phyloP scores from a whole-genome alignment of 768 basidiomycete genomes.

The Russula compacta region DNA sequence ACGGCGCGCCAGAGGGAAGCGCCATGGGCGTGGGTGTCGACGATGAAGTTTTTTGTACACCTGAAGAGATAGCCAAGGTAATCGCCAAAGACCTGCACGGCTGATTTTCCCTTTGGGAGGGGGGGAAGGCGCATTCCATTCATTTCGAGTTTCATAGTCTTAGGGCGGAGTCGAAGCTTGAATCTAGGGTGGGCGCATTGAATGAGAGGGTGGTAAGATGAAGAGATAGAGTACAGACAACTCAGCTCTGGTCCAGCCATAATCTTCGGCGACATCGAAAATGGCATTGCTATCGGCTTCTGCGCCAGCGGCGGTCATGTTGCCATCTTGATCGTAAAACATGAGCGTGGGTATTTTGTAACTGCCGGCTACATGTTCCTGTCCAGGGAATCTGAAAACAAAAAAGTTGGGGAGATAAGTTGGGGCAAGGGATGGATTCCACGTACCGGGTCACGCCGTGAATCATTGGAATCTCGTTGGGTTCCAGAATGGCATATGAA shows the following conservation, averaged over 20 bases:
- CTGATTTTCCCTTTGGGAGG: constrained; percentile 55
- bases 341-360: constrained; percentile 75
- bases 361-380: constrained; percentile 80
- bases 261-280: constrained; percentile 62
- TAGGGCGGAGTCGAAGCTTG: constrained; percentile 71
- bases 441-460: constrained; percentile 68
- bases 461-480: constrained; percentile 73
- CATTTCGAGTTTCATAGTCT: constrained; percentile 73
- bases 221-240: constrained; percentile 40
- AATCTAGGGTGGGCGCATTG: constrained; percentile 37
- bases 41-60: constrained; percentile 69
- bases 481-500: constrained; percentile 76
- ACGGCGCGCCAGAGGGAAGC: constrained; percentile 59
- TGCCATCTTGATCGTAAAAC: constrained; percentile 60
- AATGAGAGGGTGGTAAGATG: background rate
- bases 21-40: constrained; percentile 77
- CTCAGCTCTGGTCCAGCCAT: constrained; percentile 67
- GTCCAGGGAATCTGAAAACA: constrained; percentile 59
- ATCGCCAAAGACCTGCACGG: constrained; percentile 73
- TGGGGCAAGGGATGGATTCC: background rate
- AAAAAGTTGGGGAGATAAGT: background rate
- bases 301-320: constrained; percentile 64
- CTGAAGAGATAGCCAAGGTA: constrained; percentile 65
- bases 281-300: constrained; percentile 59
- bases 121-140: constrained; percentile 71